Evolutionary conservation across 306 rosid species (phyloP), one percentile per base, ranked within the genome.

Genomic region (Begonia loranthoides): DNA sequence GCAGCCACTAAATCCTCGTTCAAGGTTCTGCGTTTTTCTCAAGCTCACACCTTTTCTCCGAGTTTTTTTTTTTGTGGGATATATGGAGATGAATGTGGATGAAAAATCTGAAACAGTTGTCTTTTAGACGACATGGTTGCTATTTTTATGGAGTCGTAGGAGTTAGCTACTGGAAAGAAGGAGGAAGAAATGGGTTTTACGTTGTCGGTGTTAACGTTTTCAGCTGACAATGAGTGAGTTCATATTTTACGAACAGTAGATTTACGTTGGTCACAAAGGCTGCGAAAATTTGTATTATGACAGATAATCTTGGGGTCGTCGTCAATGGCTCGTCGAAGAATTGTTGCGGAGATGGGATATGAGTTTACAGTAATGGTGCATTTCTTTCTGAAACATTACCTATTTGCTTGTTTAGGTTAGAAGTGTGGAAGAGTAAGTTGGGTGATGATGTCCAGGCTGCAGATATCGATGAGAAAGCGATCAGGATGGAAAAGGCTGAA

Each of bases 241-340:
- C 36, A 28, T 28, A 28, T 8, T 28, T 28, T 28, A 28, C 36
- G 36, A 28, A 28, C 36, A 28, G 6, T 8, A 28, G 36, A 19
- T 19, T 2, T 28, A 7, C 36, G 9, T 4, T 4, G 14, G n/a
- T 43, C 8, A 39, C 43, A 8, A 16, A 13, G 12, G 17, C 17
- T 51, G 41, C n/a, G n/a, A n/a, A n/a, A n/a, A n/a, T n/a, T 28
- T 28, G 36, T 28, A 28, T 56, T 48, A 12, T 47, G 17, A 49
- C 75, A 89, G 95, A 74, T 90, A 70, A 85, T 85, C 40, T 63
- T 90, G 70, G 94, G 95, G 15, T 90, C 94, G 34, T 83, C 94
- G 33, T 90, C 97, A 2, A 78, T 74, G 74, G 94, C 95, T 52
- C 95, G 95, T 28, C 74, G 65, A 49, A 66, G 69, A 33, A 80